Evolutionary conservation across 1,139 yeast genomes (phyloP).

Genomic region (Candida labiduridarum): DNA sequence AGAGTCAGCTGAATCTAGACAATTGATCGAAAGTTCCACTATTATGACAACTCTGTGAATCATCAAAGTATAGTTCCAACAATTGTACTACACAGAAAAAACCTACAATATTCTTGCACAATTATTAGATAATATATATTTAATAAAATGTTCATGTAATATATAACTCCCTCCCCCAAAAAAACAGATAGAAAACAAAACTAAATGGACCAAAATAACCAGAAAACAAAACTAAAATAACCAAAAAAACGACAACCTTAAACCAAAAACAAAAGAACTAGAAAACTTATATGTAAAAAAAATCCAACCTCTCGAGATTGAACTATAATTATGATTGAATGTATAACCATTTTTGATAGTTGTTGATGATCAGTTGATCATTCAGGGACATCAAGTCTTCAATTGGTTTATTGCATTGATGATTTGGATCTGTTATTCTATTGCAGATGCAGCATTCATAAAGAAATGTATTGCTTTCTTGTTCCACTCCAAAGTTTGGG

Average conservation of each 20-base stretch:
- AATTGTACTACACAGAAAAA: neutral
- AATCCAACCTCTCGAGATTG: neutral
- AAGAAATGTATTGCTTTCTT: constrained; percentile 1
- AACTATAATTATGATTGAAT: neutral
- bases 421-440: neutral
- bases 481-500: neutral
- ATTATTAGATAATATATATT: neutral
- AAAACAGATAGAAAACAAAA: neutral
- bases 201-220: neutral
- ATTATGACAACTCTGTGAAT: too few relatives aligned
- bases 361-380: constrained; percentile 1
- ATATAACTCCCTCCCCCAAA: neutral
- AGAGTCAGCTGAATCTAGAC: too few relatives aligned
- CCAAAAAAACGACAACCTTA: neutral
- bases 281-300: neutral
- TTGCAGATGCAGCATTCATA: constrained; percentile 3
- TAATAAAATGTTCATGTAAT: neutral
- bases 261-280: neutral
- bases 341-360: constrained; percentile 1
- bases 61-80: too few relatives aligned
- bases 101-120: neutral
- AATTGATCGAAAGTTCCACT: too few relatives aligned
- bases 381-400: constrained; percentile 1
- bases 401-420: constrained; percentile 1
- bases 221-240: neutral